Conservation (phyloP, 169 alveolate genomes). For the Condylostoma magnum region DNA sequence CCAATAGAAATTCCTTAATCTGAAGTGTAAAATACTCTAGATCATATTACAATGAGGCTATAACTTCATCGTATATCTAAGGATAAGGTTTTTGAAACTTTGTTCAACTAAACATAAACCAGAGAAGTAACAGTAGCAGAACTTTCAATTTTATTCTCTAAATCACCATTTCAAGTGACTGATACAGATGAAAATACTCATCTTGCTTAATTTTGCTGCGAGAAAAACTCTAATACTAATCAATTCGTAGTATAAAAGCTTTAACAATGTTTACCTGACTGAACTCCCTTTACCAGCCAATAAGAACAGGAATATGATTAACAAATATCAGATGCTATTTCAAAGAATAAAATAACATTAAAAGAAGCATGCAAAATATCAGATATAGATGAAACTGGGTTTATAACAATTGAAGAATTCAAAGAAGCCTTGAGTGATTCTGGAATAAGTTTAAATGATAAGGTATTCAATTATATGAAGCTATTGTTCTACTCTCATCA, state of each 20-base stretch:
- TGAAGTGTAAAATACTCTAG: background rate
- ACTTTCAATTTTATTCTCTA: no score
- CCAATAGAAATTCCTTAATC: background rate
- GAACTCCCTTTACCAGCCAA: conserved; percentile 12
- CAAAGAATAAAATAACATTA: conserved; percentile 18
- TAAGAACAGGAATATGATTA: conserved; percentile 10
- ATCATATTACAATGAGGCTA: conserved; percentile 11
- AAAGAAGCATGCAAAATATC: conserved; percentile 25
- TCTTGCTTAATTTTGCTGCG: no score
- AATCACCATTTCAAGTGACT: no score
- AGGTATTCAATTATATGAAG: conserved; percentile 18
- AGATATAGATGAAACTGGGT: conserved; percentile 21
- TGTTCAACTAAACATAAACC: background rate
- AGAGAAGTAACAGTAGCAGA: background rate
- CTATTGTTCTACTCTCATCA: conserved; percentile 27
- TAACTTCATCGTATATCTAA: conserved; percentile 20
- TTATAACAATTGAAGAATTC: background rate
- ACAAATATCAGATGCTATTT: background rate
- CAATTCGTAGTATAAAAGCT: no score
- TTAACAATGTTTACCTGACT: background rate
- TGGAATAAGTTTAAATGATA: background rate
- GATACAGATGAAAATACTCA: no score
- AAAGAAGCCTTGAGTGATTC: background rate
- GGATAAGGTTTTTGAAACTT: background rate
- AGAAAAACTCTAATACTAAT: no score